Evolutionary conservation across 164 flowering plant species (phyloP), one percentile per base, ranked within the genome.

Genomic region (Pachysandra terminalis): DNA sequence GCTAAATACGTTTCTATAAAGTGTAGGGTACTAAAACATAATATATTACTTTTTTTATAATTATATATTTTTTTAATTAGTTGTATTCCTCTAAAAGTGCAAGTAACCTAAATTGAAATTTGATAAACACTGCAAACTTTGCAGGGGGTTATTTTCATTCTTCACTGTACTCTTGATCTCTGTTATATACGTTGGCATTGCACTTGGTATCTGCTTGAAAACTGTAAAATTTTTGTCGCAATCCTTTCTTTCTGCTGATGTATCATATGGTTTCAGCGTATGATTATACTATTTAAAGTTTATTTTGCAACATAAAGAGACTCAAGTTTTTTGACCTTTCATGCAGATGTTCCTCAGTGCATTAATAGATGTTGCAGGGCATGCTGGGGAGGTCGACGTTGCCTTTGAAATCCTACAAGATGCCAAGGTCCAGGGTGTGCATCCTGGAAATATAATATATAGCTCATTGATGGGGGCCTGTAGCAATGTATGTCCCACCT

Each of bases 391-490:
- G 71, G 24, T 92, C 57, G 96, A 95, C 78, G 81, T 81, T 77
- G 96, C 97, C 58, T 89, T 92, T 77, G 81, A 86, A 64, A 70
- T 89, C 35, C 64, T 92, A 45, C 77, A 82, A 66, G 84, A 81
- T 65, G 93, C 93, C 41, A 82, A 68, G 71, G 76, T 15, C 60
- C 76, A 68, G 70, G 93, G 94, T 65, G 73, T 76, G 60, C 71
- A 67, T 45, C 80, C 85, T 61, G 99, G 99, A 69, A 84, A 77
- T 57, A 64, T 92, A 63, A 66, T 93, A 62, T 92, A 90, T 70
- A 85, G 97, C 82, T 95, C 97, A 41, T 73, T 95, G 80, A 92
- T 95, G 99, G 97, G 99, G 66, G 99, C 99, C 32, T 92, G 99
- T 78, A 68, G 97, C 79, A 89, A 89, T 77, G 99, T 89, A 89